Evolutionary conservation across 2,329 filamentous ascomycete species (phyloP).

Genomic region (Talaromyces sp.): DNA sequence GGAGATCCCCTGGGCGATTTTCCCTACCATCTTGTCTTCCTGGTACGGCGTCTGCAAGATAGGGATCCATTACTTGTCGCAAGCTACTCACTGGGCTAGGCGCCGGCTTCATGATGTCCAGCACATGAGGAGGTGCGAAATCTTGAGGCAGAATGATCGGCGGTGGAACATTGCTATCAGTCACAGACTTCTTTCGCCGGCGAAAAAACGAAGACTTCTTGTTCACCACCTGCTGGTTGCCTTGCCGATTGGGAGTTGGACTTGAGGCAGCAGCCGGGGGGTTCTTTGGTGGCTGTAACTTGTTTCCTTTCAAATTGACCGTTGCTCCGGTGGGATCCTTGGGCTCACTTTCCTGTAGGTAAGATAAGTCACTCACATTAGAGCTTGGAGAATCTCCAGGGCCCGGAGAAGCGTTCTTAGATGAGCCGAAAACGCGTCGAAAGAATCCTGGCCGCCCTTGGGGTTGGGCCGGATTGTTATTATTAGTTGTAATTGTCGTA

Average conservation of each 20-base stretch:
- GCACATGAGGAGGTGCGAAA: conserved; percentile 43
- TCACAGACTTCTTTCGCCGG: conserved; percentile 84
- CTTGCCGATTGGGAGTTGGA: conserved; percentile 31
- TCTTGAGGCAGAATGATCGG: conserved; percentile 55
- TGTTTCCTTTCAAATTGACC: conserved; percentile 27
- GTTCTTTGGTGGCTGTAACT: conserved; percentile 30
- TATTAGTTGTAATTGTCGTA: conserved; percentile 13
- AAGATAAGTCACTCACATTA: conserved; percentile 23
- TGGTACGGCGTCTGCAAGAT: conserved; percentile 54
- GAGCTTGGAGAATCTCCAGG: conserved; percentile 20
- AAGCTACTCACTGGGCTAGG: conserved; percentile 77
- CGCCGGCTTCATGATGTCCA: conserved; percentile 34
- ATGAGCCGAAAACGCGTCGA: conserved; percentile 82
- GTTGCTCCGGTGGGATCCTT: conserved; percentile 24
- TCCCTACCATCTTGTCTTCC: conserved; percentile 24
- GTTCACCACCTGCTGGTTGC: conserved; percentile 66
- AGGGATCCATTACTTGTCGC: conserved; percentile 84
- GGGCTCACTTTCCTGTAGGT: conserved; percentile 28
- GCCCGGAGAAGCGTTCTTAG: conserved; percentile 55
- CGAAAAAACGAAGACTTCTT: conserved; percentile 95
- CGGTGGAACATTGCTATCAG: conserved; percentile 63
- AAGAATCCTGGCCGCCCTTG: conserved; percentile 88
- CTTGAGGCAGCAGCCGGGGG: conserved; percentile 19
- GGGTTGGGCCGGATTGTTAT: conserved; percentile 29
- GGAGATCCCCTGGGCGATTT: conserved; percentile 19